Conservation (phyloP, 148 eudicot species). For the Drosera capensis region DNA sequence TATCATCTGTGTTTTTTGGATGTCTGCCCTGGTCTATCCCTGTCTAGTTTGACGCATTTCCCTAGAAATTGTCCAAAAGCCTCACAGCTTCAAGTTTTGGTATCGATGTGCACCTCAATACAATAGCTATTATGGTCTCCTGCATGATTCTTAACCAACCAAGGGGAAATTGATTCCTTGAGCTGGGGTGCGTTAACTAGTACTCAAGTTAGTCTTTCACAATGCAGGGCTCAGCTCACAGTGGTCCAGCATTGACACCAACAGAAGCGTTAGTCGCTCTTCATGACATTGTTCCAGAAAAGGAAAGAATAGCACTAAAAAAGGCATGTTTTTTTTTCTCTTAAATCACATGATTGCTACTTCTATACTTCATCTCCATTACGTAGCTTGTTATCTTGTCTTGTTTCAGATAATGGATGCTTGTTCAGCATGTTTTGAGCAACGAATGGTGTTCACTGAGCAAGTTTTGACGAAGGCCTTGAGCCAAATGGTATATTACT, state of each 20-base stretch:
- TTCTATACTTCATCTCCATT: neutral
- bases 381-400: neutral
- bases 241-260: conserved; percentile 96
- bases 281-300: conserved; percentile 86
- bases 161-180: too few species aligned
- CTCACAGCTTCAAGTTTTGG: too few species aligned
- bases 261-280: conserved; percentile 97
- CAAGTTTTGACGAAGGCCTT: conserved; percentile 83
- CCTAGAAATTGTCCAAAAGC: too few species aligned
- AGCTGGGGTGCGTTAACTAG: too few species aligned
- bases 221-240: conserved; percentile 84
- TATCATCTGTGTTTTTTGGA: too few species aligned
- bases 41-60: too few species aligned
- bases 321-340: conserved; percentile 29
- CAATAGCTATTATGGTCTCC: too few species aligned
- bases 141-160: too few species aligned
- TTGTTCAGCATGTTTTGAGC: conserved; percentile 98
- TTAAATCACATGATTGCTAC: neutral
- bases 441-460: conserved; percentile 93
- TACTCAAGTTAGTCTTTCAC: conserved; percentile 1
- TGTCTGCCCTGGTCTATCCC: too few species aligned
- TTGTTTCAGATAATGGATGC: conserved; percentile 72
- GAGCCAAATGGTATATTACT: conserved; percentile 60
- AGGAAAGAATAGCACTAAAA: conserved; percentile 74
- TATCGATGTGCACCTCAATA: too few species aligned